Evolutionary conservation across 345 rosid genomes (phyloP).

Genomic region (Nephelium lappaceum): DNA sequence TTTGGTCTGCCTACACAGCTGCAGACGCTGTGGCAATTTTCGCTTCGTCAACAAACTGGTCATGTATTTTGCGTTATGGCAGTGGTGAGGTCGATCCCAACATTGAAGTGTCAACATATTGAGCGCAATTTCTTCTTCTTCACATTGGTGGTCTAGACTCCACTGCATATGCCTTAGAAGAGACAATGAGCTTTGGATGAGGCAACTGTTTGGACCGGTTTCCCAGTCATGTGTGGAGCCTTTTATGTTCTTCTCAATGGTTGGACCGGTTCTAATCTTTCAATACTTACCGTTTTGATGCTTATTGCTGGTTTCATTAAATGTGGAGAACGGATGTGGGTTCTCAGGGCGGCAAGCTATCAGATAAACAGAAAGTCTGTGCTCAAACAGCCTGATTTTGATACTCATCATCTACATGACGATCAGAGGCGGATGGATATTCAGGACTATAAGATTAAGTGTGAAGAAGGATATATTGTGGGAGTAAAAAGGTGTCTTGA

Average conservation of each 20-base stretch:
- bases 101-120: background rate
- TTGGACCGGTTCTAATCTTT: background rate
- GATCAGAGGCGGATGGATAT: too few species aligned
- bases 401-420: too few species aligned
- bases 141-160: slow-evolving; percentile 13
- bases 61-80: background rate
- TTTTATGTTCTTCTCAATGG: background rate
- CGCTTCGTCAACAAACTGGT: background rate
- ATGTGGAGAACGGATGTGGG: slow-evolving; percentile 19
- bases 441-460: too few species aligned
- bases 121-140: slow-evolving; percentile 16
- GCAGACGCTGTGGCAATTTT: slow-evolving; percentile 1
- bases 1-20: background rate
- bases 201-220: slow-evolving; percentile 19
- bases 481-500: background rate
- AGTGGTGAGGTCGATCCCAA: background rate
- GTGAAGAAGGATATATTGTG: background rate
- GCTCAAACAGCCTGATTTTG: too few species aligned
- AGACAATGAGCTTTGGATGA: slow-evolving; percentile 21
- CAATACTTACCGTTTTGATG: background rate
- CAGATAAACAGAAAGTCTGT: slow-evolving; percentile 6
- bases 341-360: slow-evolving; percentile 14
- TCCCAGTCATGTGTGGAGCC: background rate
- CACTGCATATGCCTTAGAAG: slow-evolving; percentile 16
- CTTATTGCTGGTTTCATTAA: slow-evolving; percentile 9